Evolutionary conservation across 768 basidiomycete genomes (phyloP), one percentile per base, ranked within the genome.

Genomic region (Postia placenta): DNA sequence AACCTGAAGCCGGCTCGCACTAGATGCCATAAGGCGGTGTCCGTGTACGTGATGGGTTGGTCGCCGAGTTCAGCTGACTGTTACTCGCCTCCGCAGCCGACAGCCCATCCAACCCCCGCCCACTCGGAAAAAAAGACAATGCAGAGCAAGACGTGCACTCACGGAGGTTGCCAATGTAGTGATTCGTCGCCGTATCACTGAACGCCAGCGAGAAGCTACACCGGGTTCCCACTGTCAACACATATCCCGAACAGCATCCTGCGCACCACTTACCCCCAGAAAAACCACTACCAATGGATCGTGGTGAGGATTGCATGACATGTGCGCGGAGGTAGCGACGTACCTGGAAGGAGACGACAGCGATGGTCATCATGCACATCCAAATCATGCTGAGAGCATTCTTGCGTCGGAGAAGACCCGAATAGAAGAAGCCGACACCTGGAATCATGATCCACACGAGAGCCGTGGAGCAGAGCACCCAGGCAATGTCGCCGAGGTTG

Each of bases 371-470:
- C 76, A 92, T 82, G 47, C 80, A 81, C 15, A 86, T 76, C 64
- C 81, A 92, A 15, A 95, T 86, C 83, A 94, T 88, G 35, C 83
- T 87, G 17, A 97, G 74, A 0, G 95, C 95, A 58, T 96, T 96
- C 69, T 98, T 98, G 52, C 95, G 73, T 42, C 95, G 72, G 26
- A 96, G 76, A 26, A 99, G 78, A 55, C 91, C 95, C 12, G 91
- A 87, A 67, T 95, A 96, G 70, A 90, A 91, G 67, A 79, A 88
- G 40, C 90, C 88, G 41, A 93, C 82, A 42, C 75, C 75, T 9
- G 74, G 74, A 57, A 78, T 76, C 77, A 79, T 78, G 63, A 79
- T 57, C 75, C 74, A 92, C 28, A 92, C 90, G 52, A 92, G 74
- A 23, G 90, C 92, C 15, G 80, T 92, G 23, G 81, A 80, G 3